Conservation (phyloP, 208 protist genomes). For the Trypanosoma boissoni region DNA sequence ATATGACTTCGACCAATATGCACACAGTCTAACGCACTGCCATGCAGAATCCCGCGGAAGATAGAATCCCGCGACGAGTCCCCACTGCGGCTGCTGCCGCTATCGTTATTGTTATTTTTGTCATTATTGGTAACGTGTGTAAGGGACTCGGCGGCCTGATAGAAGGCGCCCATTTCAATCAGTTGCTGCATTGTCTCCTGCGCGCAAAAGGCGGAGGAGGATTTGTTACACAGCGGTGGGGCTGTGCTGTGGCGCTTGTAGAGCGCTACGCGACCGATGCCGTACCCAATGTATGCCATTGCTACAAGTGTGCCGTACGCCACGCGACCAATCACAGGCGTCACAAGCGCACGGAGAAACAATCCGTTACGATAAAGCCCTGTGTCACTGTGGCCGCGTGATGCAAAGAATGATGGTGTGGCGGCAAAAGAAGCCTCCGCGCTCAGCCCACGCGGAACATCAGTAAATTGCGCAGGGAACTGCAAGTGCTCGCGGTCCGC, state of each 20-base stretch:
- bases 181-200: slow-evolving; percentile 8
- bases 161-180: slow-evolving; percentile 18
- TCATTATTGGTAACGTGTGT: background rate
- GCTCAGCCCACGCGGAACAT: background rate
- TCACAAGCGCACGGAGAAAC: slow-evolving; percentile 9
- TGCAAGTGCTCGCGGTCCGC: slow-evolving; percentile 22
- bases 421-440: background rate
- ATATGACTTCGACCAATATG: slow-evolving; percentile 63
- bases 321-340: slow-evolving; percentile 17
- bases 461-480: background rate
- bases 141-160: slow-evolving; percentile 15
- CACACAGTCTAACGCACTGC: slow-evolving; percentile 35
- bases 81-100: background rate
- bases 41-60: slow-evolving; percentile 32
- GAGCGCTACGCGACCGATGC: slow-evolving; percentile 38
- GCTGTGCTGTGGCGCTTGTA: slow-evolving; percentile 43
- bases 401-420: background rate
- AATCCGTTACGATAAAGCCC: background rate
- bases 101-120: background rate
- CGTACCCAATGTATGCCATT: slow-evolving; percentile 50
- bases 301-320: slow-evolving; percentile 10
- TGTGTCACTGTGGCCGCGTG: background rate
- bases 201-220: background rate
- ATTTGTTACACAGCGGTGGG: slow-evolving; percentile 20
- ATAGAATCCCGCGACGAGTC: background rate